Percentiles rank a stretch among this genome's conserved stretches.
Evolutionary conservation across 768 basidiomycete species (phyloP).

Genomic region (Amanita pseudoporphyria): DNA sequence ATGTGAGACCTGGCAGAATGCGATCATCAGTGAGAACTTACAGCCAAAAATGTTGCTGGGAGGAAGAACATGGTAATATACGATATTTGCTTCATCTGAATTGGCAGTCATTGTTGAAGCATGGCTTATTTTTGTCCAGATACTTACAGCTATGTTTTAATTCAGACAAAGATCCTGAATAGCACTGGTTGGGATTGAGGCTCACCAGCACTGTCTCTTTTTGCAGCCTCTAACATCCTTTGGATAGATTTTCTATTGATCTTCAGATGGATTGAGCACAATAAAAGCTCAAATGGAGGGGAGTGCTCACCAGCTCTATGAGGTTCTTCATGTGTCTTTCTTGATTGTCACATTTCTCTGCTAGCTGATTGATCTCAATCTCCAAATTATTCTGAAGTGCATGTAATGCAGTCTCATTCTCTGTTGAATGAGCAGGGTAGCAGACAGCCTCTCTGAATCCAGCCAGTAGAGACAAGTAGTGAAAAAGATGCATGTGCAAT

Average conservation of each 20-base stretch:
- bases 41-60: constrained; percentile 44
- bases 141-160: constrained; percentile 10
- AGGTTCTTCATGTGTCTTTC: constrained; percentile 38
- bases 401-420: constrained; percentile 19
- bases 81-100: constrained; percentile 46
- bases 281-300: not conserved
- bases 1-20: not conserved
- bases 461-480: constrained; percentile 46
- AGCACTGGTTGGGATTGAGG: not conserved
- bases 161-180: not conserved
- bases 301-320: constrained; percentile 30
- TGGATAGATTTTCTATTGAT: constrained; percentile 35
- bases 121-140: not conserved
- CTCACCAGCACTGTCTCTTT: constrained; percentile 22
- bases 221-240: constrained; percentile 28
- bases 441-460: constrained; percentile 43
- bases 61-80: constrained; percentile 57
- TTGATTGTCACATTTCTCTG: constrained; percentile 30
- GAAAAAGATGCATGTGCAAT: constrained; percentile 50
- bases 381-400: constrained; percentile 27
- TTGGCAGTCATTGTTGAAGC: not conserved
- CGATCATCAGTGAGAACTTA: constrained; percentile 19
- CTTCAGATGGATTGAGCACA: constrained; percentile 14
- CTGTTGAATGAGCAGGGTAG: constrained; percentile 42
- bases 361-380: constrained; percentile 41